Percentiles rank a stretch among this genome's conserved stretches.
phyloP scores from a whole-genome alignment of 2,329 filamentous ascomycete species.

The Shiraia sp. region DNA sequence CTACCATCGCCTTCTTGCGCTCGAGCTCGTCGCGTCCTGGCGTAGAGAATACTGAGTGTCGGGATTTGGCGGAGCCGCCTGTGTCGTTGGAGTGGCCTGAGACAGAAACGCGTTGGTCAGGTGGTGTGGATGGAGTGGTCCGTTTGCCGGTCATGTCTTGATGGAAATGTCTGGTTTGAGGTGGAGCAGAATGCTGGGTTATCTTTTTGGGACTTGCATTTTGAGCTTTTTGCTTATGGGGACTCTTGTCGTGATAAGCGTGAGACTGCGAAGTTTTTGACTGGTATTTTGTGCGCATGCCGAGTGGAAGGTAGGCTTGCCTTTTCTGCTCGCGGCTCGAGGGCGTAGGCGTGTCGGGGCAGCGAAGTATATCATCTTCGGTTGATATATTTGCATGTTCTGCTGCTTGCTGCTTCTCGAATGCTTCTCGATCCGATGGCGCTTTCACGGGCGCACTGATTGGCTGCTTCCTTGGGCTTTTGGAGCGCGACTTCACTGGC shows the following conservation, averaged over 20 bases:
- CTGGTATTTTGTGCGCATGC: conserved; percentile 1
- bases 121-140: background rate
- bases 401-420: background rate
- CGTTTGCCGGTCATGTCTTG: background rate
- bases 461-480: background rate
- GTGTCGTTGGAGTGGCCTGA: conserved; percentile 7
- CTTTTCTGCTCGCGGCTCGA: conserved; percentile 19
- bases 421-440: background rate
- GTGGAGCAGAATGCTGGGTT: background rate
- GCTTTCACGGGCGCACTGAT: background rate
- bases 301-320: conserved; percentile 17
- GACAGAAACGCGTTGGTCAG: conserved; percentile 2
- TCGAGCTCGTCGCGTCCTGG: conserved; percentile 38
- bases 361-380: background rate
- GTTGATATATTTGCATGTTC: conserved; percentile 1
- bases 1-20: conserved; percentile 29
- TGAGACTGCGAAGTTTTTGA: background rate
- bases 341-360: conserved; percentile 26
- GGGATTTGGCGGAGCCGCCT: conserved; percentile 5
- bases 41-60: conserved; percentile 26
- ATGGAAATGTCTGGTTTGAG: background rate
- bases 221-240: too few relatives aligned
- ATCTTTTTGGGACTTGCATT: background rate
- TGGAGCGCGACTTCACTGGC: too few relatives aligned
- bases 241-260: background rate